phyloP scores from a whole-genome alignment of 225 moss, liverwort and hornwort species.

The Polytrichum formosum region DNA sequence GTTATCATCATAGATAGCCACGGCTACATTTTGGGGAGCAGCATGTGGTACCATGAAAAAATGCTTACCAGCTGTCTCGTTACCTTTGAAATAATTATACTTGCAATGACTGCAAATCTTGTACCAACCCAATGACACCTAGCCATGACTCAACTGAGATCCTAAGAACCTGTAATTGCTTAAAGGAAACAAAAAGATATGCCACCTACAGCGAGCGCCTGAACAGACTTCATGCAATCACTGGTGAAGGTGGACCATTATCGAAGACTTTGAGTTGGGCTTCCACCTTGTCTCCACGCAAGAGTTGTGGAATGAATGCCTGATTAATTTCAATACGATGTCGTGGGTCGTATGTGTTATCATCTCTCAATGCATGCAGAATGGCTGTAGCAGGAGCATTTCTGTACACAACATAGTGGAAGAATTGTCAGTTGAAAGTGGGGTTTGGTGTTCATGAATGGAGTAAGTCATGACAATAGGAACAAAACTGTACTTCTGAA shows the following conservation, averaged over 20 bases:
- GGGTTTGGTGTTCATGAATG: too few relatives aligned
- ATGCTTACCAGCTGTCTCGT: conserved; percentile 2
- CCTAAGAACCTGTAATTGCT: neutral
- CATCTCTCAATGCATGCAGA: conserved; percentile 21
- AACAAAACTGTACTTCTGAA: too few relatives aligned
- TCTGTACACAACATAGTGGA: conserved; percentile 5
- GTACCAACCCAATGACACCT: conserved; percentile 5
- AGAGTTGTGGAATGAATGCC: conserved; percentile 48
- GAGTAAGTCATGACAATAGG: too few relatives aligned
- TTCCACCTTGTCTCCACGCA: conserved; percentile 44
- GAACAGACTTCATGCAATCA: neutral
- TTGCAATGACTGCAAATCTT: neutral
- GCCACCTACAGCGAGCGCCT: conserved; percentile 1
- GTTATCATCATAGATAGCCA: neutral
- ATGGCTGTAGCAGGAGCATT: conserved; percentile 16
- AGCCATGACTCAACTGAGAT: neutral
- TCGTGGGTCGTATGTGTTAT: conserved; percentile 43
- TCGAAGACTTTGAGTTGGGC: conserved; percentile 16
- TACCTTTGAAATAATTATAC: conserved; percentile 1
- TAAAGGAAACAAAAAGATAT: neutral
- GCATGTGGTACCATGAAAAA: conserved; percentile 1
- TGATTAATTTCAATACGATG: conserved; percentile 47
- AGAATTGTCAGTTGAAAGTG: neutral
- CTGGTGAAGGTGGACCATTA: conserved; percentile 17
- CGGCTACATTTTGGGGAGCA: neutral